Evolutionary conservation across 164 flowering plant species (phyloP), one percentile per base, ranked within the genome.

Genomic region (Tinospora cordifolia): DNA sequence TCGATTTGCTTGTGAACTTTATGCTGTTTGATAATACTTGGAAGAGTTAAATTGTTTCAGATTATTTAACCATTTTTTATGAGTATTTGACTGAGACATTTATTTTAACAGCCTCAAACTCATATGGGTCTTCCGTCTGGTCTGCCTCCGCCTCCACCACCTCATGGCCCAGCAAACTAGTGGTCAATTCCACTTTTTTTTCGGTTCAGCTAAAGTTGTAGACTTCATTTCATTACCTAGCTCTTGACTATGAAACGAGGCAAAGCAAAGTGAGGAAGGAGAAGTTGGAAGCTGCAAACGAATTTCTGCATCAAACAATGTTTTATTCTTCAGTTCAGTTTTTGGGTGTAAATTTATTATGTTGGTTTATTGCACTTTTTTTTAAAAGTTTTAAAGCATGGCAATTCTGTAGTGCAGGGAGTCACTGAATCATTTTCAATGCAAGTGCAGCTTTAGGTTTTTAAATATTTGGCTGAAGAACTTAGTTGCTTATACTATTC

Each of bases 121-220:
- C 83, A 79, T 49, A 78, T 77, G 51, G 79, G 75, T 68, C 80
- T 72, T 63, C 89, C 80, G 21, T 66, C 89, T 19, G 89, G 87
- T 25, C 72, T 84, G 81, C 89, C 85, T 26, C 92, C 87, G 8
- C 90, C 90, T 24, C 91, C 91, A 15, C 93, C 86, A 30, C 90
- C 90, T 30, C 91, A 87, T 69, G 76, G 80, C 62, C 83, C 87
- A 51, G 24, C 71, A 19, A 88, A 79, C 27, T 86, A 85, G 64
- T 87, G 81, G 81, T 59, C 70, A 17, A 54, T 6, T 17, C 12
- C 13, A 10, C 24, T n/a, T 7, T 54, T 54, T 6, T 51, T 6
- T 15, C 5, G 6, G 1, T 51, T 17, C 60, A 54, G 60, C 60
- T 24, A n/a, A 51, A n/a, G 60, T 54, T 54, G 60, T 8, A 19